A percentile compares a stretch with the other conserved stretches of the same genome.
phyloP scores from a whole-genome alignment of 768 basidiomycete genomes.

The Vararia minispora region DNA sequence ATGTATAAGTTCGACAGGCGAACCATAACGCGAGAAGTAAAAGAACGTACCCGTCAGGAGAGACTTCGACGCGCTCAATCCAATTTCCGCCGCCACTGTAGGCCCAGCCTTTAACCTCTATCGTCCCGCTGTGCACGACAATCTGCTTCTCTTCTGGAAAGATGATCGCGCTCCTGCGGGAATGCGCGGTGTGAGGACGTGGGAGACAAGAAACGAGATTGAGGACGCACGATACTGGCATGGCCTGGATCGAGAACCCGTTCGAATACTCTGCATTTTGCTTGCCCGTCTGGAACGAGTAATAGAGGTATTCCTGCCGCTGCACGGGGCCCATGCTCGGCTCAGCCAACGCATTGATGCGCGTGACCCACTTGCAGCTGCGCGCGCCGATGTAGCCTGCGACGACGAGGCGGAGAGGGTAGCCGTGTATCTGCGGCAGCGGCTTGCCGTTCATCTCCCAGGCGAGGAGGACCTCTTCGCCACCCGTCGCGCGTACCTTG shows the following conservation, averaged over 20 bases:
- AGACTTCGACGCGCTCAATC: conserved; percentile 46
- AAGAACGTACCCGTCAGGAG: conserved; percentile 30
- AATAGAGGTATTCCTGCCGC: conserved; percentile 42
- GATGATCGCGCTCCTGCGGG: conserved; percentile 36
- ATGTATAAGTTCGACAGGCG: not conserved
- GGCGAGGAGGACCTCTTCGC: conserved; percentile 40
- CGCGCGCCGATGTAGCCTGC: conserved; percentile 45
- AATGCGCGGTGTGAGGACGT: not conserved
- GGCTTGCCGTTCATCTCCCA: conserved; percentile 43
- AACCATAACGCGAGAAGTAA: not conserved
- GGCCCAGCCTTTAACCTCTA: conserved; percentile 25
- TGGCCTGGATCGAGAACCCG: conserved; percentile 45
- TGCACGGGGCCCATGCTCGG: conserved; percentile 43
- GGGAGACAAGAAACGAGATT: not conserved
- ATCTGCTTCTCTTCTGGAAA: conserved; percentile 32
- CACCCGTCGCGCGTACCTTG: conserved; percentile 32
- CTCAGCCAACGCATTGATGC: conserved; percentile 37
- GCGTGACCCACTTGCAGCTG: conserved; percentile 42
- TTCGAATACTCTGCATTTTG: conserved; percentile 41
- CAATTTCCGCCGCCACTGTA: conserved; percentile 33
- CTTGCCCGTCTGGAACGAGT: conserved; percentile 39
- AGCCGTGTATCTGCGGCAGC: conserved; percentile 40
- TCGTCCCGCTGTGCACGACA: conserved; percentile 36
- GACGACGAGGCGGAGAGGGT: conserved; percentile 38
- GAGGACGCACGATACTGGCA: conserved; percentile 42